Base-by-base conservation (phyloP, 257 asterid species). In the Ballota nigra region DNA sequence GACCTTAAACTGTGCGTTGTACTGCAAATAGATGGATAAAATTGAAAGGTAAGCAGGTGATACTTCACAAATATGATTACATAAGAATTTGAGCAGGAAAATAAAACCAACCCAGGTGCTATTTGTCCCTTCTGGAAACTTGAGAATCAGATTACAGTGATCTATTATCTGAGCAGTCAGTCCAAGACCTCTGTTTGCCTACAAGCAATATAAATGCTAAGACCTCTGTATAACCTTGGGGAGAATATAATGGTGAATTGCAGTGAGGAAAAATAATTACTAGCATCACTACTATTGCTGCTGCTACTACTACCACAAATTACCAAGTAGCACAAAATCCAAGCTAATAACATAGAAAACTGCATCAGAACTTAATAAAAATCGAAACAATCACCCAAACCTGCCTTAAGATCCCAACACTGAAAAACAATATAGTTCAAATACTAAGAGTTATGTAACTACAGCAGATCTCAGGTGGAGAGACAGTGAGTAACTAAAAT, bases 141-240 rank as follows among this genome's bases (percentile, higher is more conserved):
- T 89, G 81, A 95, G 96, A 64, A 89, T 77, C 70, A 95, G 68
- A 77, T 92, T 95, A 78, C 99, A 92, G 69, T 92, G 98, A 73
- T 95, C 99, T 69, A 95, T 73, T 41, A 89, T 86, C 62, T 85
- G 85, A 73, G 98, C 96, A 56, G 91, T 89, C 74, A 95, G 96
- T 66, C 99, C 99, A 40, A 92, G 88, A 36, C 98, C 99, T 82
- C 94, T 83, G 83, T 89, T 86, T 51, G 93, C 99, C 98, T 95
- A 81, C 80, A 86, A 79, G 67, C 56, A 81, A 76, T 75, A 62
- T 38, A 40, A 66, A 63, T 20, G n/a, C 72, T 41, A 68, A 71
- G 52, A 70, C 45, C 66, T 49, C 49, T 34, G 36, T 40, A 18
- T 38, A 52, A 52, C 20, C 71, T 7, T 43, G 24, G 4, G n/a